These are phyloP conservation scores for Toxicodendron radicans DNA, from an alignment of 345 rosid genomes.

Conservation along the genomic window DNA sequence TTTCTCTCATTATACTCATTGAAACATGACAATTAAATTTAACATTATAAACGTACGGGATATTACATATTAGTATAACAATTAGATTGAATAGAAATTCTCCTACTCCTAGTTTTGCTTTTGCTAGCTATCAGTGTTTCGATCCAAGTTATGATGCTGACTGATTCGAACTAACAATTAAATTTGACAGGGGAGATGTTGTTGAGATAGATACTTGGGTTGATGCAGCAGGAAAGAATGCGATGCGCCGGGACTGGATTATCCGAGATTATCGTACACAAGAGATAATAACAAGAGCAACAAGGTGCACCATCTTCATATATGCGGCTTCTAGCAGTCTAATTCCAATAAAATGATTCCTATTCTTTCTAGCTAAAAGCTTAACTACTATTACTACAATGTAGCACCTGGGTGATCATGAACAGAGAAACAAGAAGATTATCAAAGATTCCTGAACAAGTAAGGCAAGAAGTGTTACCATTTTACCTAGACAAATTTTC, in stretches of 20 bases:
- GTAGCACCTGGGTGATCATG: slow-evolving; percentile 78
- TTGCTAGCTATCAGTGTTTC: too few relatives aligned
- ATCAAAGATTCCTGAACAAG: slow-evolving; percentile 63
- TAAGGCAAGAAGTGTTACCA: slow-evolving; percentile 48
- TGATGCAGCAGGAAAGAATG: slow-evolving; percentile 61
- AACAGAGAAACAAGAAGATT: slow-evolving; percentile 59
- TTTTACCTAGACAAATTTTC: slow-evolving; percentile 40
- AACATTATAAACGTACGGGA: too few relatives aligned
- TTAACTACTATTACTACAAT: not conserved
- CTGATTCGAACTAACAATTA: not conserved
- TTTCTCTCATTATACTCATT: not conserved
- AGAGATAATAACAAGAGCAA: slow-evolving; percentile 59
- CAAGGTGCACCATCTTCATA: slow-evolving; percentile 37
- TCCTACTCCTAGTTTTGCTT: too few relatives aligned
- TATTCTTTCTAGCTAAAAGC: not conserved
- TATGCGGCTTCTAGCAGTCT: too few relatives aligned
- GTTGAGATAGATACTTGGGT: slow-evolving; percentile 70
- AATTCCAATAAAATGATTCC: not conserved
- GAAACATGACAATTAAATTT: not conserved
- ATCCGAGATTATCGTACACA: slow-evolving; percentile 51
- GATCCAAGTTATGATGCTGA: not conserved
- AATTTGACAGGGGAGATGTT: slow-evolving; percentile 57
- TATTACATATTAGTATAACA: too few relatives aligned
- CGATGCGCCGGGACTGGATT: slow-evolving; percentile 71
- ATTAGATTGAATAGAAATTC: too few relatives aligned